These are phyloP conservation scores for Camellia sinensis DNA, from an alignment of 148 eudicot species.

Conservation along the genomic window DNA sequence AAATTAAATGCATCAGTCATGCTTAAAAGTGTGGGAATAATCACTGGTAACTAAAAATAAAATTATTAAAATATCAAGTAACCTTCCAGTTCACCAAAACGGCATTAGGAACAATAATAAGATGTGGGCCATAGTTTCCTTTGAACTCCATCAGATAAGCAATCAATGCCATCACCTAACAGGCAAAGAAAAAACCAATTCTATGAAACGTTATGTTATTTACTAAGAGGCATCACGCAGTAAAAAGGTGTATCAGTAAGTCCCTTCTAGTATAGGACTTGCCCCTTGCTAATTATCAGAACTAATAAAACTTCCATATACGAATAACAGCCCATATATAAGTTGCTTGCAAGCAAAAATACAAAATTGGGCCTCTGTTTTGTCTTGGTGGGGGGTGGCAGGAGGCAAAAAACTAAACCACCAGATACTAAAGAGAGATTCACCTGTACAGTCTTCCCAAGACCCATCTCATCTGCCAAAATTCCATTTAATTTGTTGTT, in stretches of 20 bases:
- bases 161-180: slow-evolving; percentile 90
- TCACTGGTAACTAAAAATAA: not conserved
- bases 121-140: slow-evolving; percentile 97
- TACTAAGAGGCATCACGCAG: not conserved
- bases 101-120: slow-evolving; percentile 96
- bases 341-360: not conserved
- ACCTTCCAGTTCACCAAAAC: slow-evolving; percentile 99
- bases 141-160: slow-evolving; percentile 95
- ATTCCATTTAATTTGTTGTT: slow-evolving; percentile 96
- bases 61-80: slow-evolving; percentile 7
- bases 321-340: not conserved
- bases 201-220: too few relatives aligned
- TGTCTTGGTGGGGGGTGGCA: not conserved
- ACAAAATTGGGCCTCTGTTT: not conserved
- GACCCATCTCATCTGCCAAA: slow-evolving; percentile 99
- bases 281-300: not conserved
- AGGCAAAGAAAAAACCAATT: slow-evolving; percentile 8
- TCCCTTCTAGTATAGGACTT: not conserved
- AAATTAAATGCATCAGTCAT: slow-evolving; percentile 11
- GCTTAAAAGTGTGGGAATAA: slow-evolving; percentile 12
- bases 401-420: not conserved
- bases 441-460: slow-evolving; percentile 98
- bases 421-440: not conserved
- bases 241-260: not conserved
- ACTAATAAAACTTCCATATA: not conserved